Evolutionary conservation across 441 rosid genomes (phyloP).

Genomic region (Gossypium aridum): DNA sequence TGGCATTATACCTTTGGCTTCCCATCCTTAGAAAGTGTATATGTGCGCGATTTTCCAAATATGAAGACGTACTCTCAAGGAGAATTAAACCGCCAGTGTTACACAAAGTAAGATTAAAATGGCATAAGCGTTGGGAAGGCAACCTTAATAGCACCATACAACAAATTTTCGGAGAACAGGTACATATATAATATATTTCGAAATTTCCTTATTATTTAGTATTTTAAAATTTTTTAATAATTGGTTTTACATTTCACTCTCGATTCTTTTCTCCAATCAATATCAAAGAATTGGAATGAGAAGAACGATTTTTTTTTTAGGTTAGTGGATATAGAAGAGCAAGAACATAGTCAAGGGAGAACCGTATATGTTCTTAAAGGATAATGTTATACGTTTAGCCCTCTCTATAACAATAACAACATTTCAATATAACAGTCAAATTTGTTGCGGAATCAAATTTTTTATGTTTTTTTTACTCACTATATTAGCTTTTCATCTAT

Average conservation of each 20-base stretch:
- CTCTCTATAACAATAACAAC: too few relatives aligned
- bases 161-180: background rate
- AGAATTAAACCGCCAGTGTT: constrained; percentile 5
- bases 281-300: background rate
- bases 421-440: too few relatives aligned
- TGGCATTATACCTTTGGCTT: background rate
- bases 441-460: too few relatives aligned
- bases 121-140: background rate
- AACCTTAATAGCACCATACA: background rate
- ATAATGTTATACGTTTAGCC: too few relatives aligned
- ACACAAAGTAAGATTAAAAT: background rate
- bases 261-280: background rate
- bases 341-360: too few relatives aligned
- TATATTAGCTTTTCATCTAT: too few relatives aligned
- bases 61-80: background rate
- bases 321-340: too few relatives aligned
- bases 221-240: background rate
- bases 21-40: background rate
- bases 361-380: too few relatives aligned
- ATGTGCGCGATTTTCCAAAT: background rate
- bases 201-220: background rate
- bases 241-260: background rate
- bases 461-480: too few relatives aligned
- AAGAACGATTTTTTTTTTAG: background rate
- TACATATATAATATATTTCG: background rate